Base-by-base conservation (phyloP, 176 grass and related monocot genomes). In the Oryza glaberrima region DNA sequence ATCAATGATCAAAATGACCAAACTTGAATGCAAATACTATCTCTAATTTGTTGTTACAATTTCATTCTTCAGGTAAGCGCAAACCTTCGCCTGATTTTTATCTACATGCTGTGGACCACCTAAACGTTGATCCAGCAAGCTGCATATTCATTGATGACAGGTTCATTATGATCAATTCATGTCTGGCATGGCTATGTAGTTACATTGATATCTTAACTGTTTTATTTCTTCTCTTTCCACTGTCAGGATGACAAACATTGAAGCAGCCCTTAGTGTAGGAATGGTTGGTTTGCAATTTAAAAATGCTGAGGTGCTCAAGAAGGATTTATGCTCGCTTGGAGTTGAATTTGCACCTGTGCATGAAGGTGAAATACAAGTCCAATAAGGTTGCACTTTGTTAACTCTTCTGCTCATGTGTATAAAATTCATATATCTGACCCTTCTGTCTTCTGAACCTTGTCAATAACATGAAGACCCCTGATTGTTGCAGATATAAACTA, bases 131-230 rank as follows among this genome's bases (percentile, higher is more conserved):
- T 82, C 87, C 95, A 82, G 87, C 85, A 83, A 92, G 87, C 69
- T 98, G 93, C 77, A 82, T 98, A 81, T 98, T 98, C 78, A 90
- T 98, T 23, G 95, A 98, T 86, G 95, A 98, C 91, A 98, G 95
- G 95, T 95, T 81, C 73, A 64, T 90, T 58, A 47, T 88, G 16
- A 52, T 36, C 68, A 20, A 16, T 65, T 67, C 85, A 67, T 46
- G 35, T 63, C 60, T 72, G 46, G 32, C 82, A 26, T 30, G 10
- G 7, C 38, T 86, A 20, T 51, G 56, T 22, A 45, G 19, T 23
- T 3, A 19, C 9, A 15, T 82, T 10, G 10, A 71, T 82, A 77
- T 64, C 9, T 4, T 67, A 30, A 72, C 72, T 77, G 6, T 56
- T 82, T 68, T 78, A 20, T 5, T 70, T 66, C 4, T 76, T 66